Conservation (phyloP, 2,329 filamentous ascomycete genomes). For the Xylariaceae sp. region DNA sequence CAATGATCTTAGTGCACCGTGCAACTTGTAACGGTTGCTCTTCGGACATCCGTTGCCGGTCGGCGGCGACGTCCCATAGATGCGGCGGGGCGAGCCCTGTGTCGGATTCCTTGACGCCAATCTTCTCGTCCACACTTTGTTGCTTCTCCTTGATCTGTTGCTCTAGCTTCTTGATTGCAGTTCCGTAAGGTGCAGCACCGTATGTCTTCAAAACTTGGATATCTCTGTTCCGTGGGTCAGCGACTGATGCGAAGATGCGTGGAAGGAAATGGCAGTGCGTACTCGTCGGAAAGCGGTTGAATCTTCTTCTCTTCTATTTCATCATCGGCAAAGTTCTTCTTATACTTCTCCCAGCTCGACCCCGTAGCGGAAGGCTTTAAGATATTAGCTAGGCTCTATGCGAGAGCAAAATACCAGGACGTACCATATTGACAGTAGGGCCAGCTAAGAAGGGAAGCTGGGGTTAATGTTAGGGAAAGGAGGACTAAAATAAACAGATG, state of each 20-base stretch:
- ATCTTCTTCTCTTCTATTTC: slow-evolving; percentile 99
- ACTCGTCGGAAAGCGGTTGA: slow-evolving; percentile 95
- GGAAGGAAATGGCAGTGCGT: slow-evolving; percentile 48
- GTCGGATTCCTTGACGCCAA: slow-evolving; percentile 95
- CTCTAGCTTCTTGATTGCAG: slow-evolving; percentile 94
- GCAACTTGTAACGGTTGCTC: slow-evolving; percentile 98
- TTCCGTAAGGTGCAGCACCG: slow-evolving; percentile 93
- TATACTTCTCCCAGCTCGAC: slow-evolving; percentile 97
- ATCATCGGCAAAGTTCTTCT: slow-evolving; percentile 95
- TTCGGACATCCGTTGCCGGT: slow-evolving; percentile 97
- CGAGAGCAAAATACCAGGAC: slow-evolving; percentile 11
- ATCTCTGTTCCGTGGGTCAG: slow-evolving; percentile 68
- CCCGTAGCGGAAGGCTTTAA: slow-evolving; percentile 89
- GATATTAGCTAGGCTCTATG: slow-evolving; percentile 31
- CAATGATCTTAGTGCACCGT: slow-evolving; percentile 98
- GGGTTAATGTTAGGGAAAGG: neutral
- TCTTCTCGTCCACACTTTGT: slow-evolving; percentile 98
- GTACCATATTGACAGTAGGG: slow-evolving; percentile 38
- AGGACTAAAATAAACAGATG: neutral
- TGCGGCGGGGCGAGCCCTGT: slow-evolving; percentile 97
- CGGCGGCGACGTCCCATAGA: slow-evolving; percentile 97
- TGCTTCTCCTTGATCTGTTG: slow-evolving; percentile 99
- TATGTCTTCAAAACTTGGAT: slow-evolving; percentile 99
- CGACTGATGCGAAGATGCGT: slow-evolving; percentile 14
- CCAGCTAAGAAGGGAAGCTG: slow-evolving; percentile 1